A percentile compares a stretch with the other conserved stretches of the same genome.
Evolutionary conservation across 208 protist genomes (phyloP).

Genomic region (Crithidia brevicula): DNA sequence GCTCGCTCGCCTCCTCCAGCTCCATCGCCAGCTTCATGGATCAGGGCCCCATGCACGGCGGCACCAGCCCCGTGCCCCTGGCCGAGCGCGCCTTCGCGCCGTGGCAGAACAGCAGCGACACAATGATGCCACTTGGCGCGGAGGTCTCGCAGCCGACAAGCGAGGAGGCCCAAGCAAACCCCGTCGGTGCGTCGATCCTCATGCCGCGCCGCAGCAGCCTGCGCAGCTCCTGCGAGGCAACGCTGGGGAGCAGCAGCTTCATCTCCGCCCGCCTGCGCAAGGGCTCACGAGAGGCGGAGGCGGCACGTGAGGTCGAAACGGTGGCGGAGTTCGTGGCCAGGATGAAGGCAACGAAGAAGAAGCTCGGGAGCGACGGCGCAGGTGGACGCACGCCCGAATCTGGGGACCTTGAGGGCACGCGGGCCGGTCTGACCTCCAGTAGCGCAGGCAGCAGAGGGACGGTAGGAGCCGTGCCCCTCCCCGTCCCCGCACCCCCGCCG

Average conservation of each 20-base stretch:
- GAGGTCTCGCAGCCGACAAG: not conserved
- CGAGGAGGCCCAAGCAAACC: not conserved
- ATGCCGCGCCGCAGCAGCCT: conserved; percentile 8
- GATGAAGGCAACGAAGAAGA: conserved; percentile 7
- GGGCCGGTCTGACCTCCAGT: not conserved
- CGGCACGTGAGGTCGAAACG: conserved; percentile 1
- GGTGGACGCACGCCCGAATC: not conserved
- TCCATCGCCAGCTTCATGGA: conserved; percentile 3
- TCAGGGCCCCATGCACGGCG: not conserved
- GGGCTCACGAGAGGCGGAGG: conserved; percentile 9
- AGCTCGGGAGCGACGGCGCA: not conserved
- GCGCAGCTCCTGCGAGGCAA: not conserved
- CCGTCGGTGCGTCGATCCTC: conserved; percentile 10
- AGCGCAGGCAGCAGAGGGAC: not conserved
- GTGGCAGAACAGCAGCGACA: conserved; percentile 7
- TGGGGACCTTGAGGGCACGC: not conserved
- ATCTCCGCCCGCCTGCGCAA: conserved; percentile 12
- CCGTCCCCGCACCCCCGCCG: not conserved
- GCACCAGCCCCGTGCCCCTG: not conserved
- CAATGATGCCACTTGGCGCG: not conserved
- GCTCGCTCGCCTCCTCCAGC: conserved; percentile 11
- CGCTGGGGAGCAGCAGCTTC: conserved; percentile 10
- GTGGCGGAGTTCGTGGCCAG: conserved; percentile 14
- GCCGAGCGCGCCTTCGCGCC: conserved; percentile 1
- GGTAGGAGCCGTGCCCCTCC: not conserved